Conservation (phyloP, 2,329 filamentous ascomycete species). For the Scedosporium aurantiacum region DNA sequence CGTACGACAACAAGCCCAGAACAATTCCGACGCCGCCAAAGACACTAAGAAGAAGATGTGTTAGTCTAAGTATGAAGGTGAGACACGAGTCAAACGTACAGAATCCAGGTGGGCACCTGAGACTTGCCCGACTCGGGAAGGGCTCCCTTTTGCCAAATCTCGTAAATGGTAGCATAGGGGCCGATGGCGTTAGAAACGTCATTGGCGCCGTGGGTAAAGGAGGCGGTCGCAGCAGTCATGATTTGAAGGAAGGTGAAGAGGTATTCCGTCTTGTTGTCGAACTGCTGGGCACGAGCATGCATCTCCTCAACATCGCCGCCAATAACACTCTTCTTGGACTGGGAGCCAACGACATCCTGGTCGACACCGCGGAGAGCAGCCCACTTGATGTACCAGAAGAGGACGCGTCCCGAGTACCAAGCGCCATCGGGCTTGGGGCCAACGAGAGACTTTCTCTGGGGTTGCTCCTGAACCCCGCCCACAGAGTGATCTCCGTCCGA, state of each 20-base stretch:
- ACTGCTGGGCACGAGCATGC: conserved; percentile 46
- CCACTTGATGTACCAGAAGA: conserved; percentile 34
- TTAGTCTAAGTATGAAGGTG: not conserved
- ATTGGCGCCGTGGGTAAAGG: conserved; percentile 57
- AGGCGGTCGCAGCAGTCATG: conserved; percentile 50
- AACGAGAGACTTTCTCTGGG: conserved; percentile 19
- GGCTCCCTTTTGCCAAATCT: conserved; percentile 42
- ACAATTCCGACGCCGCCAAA: conserved; percentile 41
- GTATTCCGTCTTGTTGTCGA: conserved; percentile 51
- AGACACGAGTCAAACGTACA: conserved; percentile 16
- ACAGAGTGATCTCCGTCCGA: not conserved
- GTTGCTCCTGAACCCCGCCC: conserved; percentile 27
- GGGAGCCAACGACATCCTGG: conserved; percentile 26
- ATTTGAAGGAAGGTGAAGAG: conserved; percentile 50
- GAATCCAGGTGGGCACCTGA: conserved; percentile 48
- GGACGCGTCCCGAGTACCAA: conserved; percentile 30
- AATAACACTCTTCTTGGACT: conserved; percentile 29
- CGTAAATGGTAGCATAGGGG: conserved; percentile 51
- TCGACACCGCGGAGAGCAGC: conserved; percentile 36
- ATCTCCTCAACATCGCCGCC: conserved; percentile 42
- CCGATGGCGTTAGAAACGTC: conserved; percentile 49
- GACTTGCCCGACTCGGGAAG: conserved; percentile 27
- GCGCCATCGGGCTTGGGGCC: conserved; percentile 29
- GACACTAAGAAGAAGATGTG: conserved; percentile 8
- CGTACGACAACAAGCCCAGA: conserved; percentile 47